Evolutionary conservation across 2,329 filamentous ascomycete species (phyloP), one percentile per base, ranked within the genome.

Genomic region (Remersonia thermophila): DNA sequence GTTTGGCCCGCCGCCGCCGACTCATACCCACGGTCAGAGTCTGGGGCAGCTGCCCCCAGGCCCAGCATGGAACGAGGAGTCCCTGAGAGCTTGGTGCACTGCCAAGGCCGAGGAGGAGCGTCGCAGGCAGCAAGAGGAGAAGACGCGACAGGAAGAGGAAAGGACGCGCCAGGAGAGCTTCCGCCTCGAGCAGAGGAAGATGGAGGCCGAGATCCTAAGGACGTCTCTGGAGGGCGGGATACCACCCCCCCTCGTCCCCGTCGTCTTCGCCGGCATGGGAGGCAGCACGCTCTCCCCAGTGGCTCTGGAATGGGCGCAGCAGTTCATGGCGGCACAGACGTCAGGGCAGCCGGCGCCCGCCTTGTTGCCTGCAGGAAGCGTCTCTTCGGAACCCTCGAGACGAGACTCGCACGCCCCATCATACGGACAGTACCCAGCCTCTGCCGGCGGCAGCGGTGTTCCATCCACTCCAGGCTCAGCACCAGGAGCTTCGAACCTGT

Each of bases 71-170:
- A 73, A 79, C 51, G 79, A 83, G 50, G 80, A 84, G 27, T 70
- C 75, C 3, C 81, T 83, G 76, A 74, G 71, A 43, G 71, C 67
- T 37, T 86, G 80, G 80, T 61, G 85, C 15, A 59, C 71, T 37
- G 76, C 80, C 36, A 83, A 78, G 55, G 65, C 73, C 1, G 82
- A 86, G 55, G 81, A 86, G 52, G 81, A 86, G 51, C 74, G 68
- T 51, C 69, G 76, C 42, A 77, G 63, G 52, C 80, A 84, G 57
- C 80, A 86, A 56, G 80, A 85, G 56, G 80, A 85, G 57, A 79
- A 69, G 49, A 74, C 76, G 42, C 77, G 63, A 52, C 80, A 84
- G 57, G 80, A 86, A 56, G 80, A 85, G 56, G 80, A 85, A 57
- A 79, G 69, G 49, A 74, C 71, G 15, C 63, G 63, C 30, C 71